A percentile compares a stretch with the other conserved stretches of the same genome.
Conservation (phyloP, 306 rosid genomes). For the Medicago arabica region DNA sequence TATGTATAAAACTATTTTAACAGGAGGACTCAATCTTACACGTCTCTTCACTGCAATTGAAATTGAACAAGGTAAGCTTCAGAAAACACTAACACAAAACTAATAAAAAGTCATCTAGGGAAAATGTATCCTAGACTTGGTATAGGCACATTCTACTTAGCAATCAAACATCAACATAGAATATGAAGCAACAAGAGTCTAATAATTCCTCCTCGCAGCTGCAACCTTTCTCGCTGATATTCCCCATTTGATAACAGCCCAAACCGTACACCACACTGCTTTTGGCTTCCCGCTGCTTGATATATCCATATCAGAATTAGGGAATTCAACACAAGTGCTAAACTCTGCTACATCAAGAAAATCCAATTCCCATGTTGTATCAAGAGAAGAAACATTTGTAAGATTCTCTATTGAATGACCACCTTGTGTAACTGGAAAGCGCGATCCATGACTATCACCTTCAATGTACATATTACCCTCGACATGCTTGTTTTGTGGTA, state of each 20-base stretch:
- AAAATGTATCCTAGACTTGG: no score
- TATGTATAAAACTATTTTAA: constrained; percentile 11
- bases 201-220: constrained; percentile 50
- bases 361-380: constrained; percentile 40
- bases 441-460: constrained; percentile 36
- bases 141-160: no score
- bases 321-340: constrained; percentile 14
- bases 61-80: constrained; percentile 1
- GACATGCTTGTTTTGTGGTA: constrained; percentile 21
- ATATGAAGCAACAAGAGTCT: neutral
- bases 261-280: constrained; percentile 59
- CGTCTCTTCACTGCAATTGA: constrained; percentile 38
- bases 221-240: constrained; percentile 44
- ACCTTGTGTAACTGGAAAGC: constrained; percentile 27
- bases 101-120: neutral
- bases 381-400: constrained; percentile 29
- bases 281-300: constrained; percentile 49
- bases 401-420: constrained; percentile 36
- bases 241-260: constrained; percentile 51
- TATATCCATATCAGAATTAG: neutral
- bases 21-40: constrained; percentile 22
- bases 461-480: constrained; percentile 43
- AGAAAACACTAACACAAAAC: neutral
- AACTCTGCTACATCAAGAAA: constrained; percentile 40
- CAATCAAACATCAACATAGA: neutral